Evolutionary conservation across 441 rosid species (phyloP).

Genomic region (Cnidoscolus chayamansa): DNA sequence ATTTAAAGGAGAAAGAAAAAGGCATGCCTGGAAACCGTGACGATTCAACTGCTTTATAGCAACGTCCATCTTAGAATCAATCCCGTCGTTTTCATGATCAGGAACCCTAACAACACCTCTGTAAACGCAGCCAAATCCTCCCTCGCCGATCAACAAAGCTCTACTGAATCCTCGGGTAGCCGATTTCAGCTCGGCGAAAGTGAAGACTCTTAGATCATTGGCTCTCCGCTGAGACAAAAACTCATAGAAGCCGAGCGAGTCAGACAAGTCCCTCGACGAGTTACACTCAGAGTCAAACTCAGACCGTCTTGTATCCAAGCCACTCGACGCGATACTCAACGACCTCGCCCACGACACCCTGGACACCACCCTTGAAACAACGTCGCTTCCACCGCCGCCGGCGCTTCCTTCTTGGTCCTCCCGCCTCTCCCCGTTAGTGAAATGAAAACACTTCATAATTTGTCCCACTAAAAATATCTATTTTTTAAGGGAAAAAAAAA

Average conservation of each 20-base stretch:
- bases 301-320: slow-evolving; percentile 55
- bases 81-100: slow-evolving; percentile 38
- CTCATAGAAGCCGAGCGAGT: slow-evolving; percentile 44
- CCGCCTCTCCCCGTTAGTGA: slow-evolving; percentile 59
- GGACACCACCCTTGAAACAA: slow-evolving; percentile 47
- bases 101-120: slow-evolving; percentile 62
- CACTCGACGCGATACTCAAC: slow-evolving; percentile 80
- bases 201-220: slow-evolving; percentile 66
- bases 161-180: slow-evolving; percentile 77
- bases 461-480: too few relatives aligned
- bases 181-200: slow-evolving; percentile 53
- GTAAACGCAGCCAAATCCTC: slow-evolving; percentile 88
- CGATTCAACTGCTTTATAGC: slow-evolving; percentile 81
- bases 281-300: slow-evolving; percentile 66
- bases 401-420: slow-evolving; percentile 30
- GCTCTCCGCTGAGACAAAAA: slow-evolving; percentile 56
- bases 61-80: slow-evolving; percentile 58
- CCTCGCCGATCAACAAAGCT: slow-evolving; percentile 75
- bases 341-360: slow-evolving; percentile 85
- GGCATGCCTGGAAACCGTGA: slow-evolving; percentile 90
- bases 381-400: slow-evolving; percentile 33
- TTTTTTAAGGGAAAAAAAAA: too few relatives aligned
- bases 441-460: slow-evolving; percentile 87
- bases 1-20: not conserved
- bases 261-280: slow-evolving; percentile 61